Percentiles rank a stretch among this genome's conserved stretches.
Evolutionary conservation across 768 basidiomycete species (phyloP).

Genomic region (Imleria badia): DNA sequence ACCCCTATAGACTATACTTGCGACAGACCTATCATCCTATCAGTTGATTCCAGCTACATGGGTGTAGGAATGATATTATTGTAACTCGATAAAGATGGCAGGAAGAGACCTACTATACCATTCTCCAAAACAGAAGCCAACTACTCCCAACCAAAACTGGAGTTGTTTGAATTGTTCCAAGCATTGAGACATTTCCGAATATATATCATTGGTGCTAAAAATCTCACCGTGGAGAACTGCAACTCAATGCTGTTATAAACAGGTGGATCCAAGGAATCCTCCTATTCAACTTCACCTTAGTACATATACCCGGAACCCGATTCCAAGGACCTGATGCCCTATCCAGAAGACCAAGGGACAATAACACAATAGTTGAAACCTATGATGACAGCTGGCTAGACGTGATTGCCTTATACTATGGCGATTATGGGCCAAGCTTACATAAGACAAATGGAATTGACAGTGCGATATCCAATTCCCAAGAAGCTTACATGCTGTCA

Average conservation of each 20-base stretch:
- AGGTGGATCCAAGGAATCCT: neutral
- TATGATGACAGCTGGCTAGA: neutral
- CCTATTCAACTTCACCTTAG: neutral
- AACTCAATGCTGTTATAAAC: neutral
- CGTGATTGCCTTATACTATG: no score
- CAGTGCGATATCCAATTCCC: no score
- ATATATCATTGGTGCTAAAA: no score
- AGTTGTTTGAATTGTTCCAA: neutral
- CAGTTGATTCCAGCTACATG: neutral
- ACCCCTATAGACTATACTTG: no score
- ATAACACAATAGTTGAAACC: neutral
- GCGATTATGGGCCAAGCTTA: no score
- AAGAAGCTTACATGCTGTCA: no score
- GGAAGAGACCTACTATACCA: neutral
- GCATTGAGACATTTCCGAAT: neutral
- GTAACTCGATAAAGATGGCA: neutral
- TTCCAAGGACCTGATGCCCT: neutral
- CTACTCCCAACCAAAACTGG: neutral
- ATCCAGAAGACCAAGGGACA: neutral
- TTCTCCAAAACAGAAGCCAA: neutral
- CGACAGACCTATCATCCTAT: neutral
- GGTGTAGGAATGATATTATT: neutral
- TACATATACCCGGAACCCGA: neutral
- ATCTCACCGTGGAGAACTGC: no score
- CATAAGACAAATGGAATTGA: no score